phyloP scores from a whole-genome alignment of 2,329 filamentous ascomycete genomes.

The Ophiocordyceps camponoti-saundersi region DNA sequence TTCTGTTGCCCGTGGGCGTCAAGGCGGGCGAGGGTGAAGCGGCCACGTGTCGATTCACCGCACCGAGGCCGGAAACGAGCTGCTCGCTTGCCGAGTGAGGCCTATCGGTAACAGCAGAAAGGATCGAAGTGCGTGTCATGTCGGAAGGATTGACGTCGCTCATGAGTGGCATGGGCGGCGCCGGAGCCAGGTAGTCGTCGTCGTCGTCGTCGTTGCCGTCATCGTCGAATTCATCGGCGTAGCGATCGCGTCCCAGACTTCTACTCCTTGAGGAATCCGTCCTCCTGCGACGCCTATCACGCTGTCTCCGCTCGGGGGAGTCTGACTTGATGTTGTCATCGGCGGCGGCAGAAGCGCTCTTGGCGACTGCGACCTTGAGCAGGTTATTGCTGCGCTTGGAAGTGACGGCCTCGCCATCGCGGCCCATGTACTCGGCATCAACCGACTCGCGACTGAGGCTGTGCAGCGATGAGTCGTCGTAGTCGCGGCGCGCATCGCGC shows the following conservation, averaged over 20 bases:
- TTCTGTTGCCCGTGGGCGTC: conserved; percentile 43
- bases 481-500: conserved; percentile 36
- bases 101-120: conserved; percentile 63
- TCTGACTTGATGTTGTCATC: conserved; percentile 22
- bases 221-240: conserved; percentile 24
- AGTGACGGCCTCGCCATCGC: conserved; percentile 24
- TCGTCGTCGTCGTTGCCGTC: conserved; percentile 28
- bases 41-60: conserved; percentile 41
- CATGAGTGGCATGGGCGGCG: conserved; percentile 70
- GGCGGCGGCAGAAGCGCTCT: conserved; percentile 15
- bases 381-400: conserved; percentile 26
- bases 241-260: conserved; percentile 25
- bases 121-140: conserved; percentile 70
- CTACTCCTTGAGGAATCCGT: conserved; percentile 29
- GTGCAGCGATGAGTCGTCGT: conserved; percentile 30
- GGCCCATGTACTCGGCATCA: conserved; percentile 18
- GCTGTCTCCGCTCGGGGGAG: conserved; percentile 31
- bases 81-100: conserved; percentile 52
- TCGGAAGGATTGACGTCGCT: conserved; percentile 79
- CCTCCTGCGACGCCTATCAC: conserved; percentile 32
- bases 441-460: conserved; percentile 30
- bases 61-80: conserved; percentile 16
- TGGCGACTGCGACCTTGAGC: conserved; percentile 20
- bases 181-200: conserved; percentile 30
- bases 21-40: conserved; percentile 43